Evolutionary conservation across 1,139 yeast species (phyloP), one percentile per base, ranked within the genome.

Genomic region (Blastobotrys indianensis): DNA sequence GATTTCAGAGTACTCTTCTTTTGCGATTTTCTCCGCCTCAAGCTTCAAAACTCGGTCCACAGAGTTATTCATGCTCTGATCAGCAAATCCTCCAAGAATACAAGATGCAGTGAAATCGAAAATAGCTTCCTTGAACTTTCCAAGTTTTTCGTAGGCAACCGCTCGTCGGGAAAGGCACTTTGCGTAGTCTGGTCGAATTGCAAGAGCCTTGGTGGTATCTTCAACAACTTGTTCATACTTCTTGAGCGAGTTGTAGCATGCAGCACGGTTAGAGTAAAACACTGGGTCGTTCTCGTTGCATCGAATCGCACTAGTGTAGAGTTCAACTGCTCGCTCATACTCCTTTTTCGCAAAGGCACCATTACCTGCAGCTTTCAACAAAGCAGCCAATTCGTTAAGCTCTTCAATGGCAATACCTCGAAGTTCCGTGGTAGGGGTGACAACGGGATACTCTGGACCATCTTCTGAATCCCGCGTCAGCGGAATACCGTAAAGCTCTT

Each of bases 251-350:
- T 88, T 85, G 68, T 85, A 86, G 69, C 97, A 92, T 15, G 98
- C 98, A 23, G 97, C 88, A 68, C 95, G 79, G 72, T 90, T 90
- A 51, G 97, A 87, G 70, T 83, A 90, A 69, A 78, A 92, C 37
- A 90, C 85, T 12, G 97, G 90, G 65, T 92, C 97, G 54, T 74
- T 68, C 62, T 81, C 80, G 51, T 60, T 56, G 61, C 87, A 74
- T 51, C 74, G 66, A 58, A 94, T 73, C 11, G 98, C 97, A 50
- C 77, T 79, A 39, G 85, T 66, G 70, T 92, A 92, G 65, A 74
- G 82, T 42, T 76, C 78, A 59, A 88, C 79, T 37, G 97, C 97
- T 33, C 75, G 73, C 46, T 77, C 74, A 63, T 75, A 85, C 48
- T 83, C 72, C 68, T 85, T 82, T 49, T 70, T 67, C 65, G 82